Conservation (phyloP, 1,284 basidiomycete genomes). For the Pseudozyma pruni region DNA sequence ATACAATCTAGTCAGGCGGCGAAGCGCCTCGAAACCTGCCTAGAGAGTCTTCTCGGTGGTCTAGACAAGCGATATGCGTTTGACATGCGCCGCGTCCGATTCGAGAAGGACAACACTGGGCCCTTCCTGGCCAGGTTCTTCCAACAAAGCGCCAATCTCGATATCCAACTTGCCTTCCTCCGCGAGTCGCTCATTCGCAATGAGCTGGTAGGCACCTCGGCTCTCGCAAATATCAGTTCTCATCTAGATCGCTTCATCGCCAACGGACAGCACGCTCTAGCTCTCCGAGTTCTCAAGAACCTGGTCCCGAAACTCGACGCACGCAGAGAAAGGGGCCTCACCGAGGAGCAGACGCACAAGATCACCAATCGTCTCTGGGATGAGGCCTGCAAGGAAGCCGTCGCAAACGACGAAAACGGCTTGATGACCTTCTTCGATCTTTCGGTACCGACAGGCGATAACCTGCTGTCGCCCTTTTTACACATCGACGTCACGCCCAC, state of each 20-base stretch:
- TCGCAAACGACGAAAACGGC: not conserved
- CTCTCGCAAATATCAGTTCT: conserved; percentile 5
- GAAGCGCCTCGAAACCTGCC: not conserved
- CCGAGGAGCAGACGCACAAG: conserved; percentile 14
- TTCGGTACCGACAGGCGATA: conserved; percentile 7
- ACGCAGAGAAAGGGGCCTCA: conserved; percentile 12
- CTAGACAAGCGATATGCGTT: not conserved
- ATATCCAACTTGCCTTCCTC: conserved; percentile 27
- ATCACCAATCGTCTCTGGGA: conserved; percentile 10
- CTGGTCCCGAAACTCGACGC: conserved; percentile 25
- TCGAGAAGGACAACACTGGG: conserved; percentile 4
- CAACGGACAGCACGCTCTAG: conserved; percentile 4
- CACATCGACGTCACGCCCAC: conserved; percentile 36
- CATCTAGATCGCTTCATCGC: conserved; percentile 6
- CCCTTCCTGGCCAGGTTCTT: conserved; percentile 17
- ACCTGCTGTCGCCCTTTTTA: conserved; percentile 9
- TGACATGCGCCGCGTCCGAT: not conserved
- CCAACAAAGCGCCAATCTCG: conserved; percentile 9
- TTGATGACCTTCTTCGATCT: conserved; percentile 5
- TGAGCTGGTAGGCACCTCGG: conserved; percentile 21
- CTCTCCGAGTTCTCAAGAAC: conserved; percentile 14
- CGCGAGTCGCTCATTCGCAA: conserved; percentile 33
- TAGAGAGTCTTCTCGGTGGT: conserved; percentile 7
- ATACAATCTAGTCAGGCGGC: not conserved
- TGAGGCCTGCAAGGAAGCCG: conserved; percentile 14